These are phyloP conservation scores for Lentithecium fluviatile DNA, from an alignment of 495 filamentous ascomycete genomes.

Conservation along the genomic window DNA sequence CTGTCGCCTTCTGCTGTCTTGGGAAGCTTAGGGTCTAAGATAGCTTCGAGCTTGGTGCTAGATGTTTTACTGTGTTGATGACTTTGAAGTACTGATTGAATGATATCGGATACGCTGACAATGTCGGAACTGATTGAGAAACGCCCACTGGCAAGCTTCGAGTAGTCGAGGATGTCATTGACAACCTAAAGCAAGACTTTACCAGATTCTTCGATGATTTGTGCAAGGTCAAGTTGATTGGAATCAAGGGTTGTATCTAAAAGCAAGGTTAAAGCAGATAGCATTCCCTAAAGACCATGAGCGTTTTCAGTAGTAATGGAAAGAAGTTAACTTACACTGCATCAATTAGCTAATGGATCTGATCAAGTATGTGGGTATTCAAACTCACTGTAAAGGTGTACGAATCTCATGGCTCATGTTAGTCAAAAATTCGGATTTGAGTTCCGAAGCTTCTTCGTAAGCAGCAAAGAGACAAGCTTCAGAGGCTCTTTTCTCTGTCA, in stretches of 20 bases:
- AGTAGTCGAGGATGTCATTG: conserved; percentile 56
- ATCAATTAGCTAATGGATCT: no score
- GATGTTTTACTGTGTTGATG: conserved; percentile 50
- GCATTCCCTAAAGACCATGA: no score
- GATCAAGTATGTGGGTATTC: no score
- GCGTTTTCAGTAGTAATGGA: no score
- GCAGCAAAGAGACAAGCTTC: conserved; percentile 59
- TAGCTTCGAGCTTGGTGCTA: conserved; percentile 42
- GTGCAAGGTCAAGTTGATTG: conserved; percentile 48
- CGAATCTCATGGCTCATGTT: conserved; percentile 59
- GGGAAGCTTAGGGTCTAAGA: conserved; percentile 46
- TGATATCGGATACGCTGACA: conserved; percentile 46
- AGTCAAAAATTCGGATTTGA: conserved; percentile 67
- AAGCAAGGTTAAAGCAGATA: conserved; percentile 49
- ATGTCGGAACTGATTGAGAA: conserved; percentile 49
- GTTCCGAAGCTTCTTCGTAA: conserved; percentile 63
- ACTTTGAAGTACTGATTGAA: conserved; percentile 55
- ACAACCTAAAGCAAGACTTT: conserved; percentile 51
- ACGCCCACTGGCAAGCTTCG: conserved; percentile 49
- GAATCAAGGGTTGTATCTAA: conserved; percentile 45
- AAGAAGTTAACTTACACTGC: no score
- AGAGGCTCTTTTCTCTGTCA: conserved; percentile 60
- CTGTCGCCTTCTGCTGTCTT: conserved; percentile 49
- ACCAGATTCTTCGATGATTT: conserved; percentile 52
- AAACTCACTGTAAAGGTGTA: conserved; percentile 55